A percentile compares a stretch with the other conserved stretches of the same genome.
These are phyloP conservation scores for Ceriops decandra DNA, from an alignment of 345 rosid genomes.

Conservation along the genomic window DNA sequence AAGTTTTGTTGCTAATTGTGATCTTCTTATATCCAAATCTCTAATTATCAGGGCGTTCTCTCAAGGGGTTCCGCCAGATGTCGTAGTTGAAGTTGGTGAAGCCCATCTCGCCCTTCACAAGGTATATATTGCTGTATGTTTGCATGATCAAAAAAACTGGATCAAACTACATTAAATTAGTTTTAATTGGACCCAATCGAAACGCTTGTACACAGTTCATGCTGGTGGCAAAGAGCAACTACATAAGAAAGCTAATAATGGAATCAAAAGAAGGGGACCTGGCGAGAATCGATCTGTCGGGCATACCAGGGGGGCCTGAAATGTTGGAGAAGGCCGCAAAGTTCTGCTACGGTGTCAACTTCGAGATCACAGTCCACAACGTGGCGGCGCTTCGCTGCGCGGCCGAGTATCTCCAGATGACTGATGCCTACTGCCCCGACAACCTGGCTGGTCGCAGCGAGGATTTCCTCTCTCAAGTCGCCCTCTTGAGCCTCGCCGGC, in stretches of 20 bases:
- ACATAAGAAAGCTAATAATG: constrained; percentile 67
- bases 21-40: neutral
- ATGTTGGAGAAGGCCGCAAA: constrained; percentile 89
- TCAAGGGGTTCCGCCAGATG: constrained; percentile 79
- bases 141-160: neutral
- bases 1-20: neutral
- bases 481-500: constrained; percentile 77
- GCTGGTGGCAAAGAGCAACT: constrained; percentile 90
- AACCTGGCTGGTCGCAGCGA: constrained; percentile 84
- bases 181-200: neutral
- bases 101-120: constrained; percentile 84
- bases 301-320: constrained; percentile 91
- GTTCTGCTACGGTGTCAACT: constrained; percentile 93
- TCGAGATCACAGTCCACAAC: constrained; percentile 90
- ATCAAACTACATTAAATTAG: neutral
- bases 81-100: constrained; percentile 69
- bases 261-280: constrained; percentile 64
- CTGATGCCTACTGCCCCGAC: constrained; percentile 57
- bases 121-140: constrained; percentile 28
- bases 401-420: constrained; percentile 86
- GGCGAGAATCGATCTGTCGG: constrained; percentile 56
- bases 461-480: constrained; percentile 79
- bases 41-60: constrained; percentile 66
- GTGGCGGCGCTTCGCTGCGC: constrained; percentile 91
- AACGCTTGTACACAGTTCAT: constrained; percentile 46